Conservation (phyloP, 2,329 filamentous ascomycete genomes). For the Ascochyta viciae-villosae region DNA sequence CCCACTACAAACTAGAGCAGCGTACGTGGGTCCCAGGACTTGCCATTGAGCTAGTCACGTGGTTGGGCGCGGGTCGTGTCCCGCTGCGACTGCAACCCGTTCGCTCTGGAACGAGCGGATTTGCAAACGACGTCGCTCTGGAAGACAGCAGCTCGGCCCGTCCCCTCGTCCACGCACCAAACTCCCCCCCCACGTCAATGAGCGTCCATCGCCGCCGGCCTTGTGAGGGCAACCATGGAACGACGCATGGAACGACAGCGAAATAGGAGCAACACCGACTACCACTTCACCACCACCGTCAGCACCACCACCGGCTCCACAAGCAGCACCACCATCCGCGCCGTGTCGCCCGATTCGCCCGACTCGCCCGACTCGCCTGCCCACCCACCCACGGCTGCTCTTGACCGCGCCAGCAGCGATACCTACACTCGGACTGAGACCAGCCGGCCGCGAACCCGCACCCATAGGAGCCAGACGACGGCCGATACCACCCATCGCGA, state of each 20-base stretch:
- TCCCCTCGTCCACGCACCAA: no score
- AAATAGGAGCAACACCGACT: slow-evolving; percentile 8
- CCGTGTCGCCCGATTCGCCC: slow-evolving; percentile 69
- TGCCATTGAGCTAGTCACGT: no score
- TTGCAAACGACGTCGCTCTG: no score
- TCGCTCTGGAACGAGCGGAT: no score
- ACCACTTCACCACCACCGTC: slow-evolving; percentile 9
- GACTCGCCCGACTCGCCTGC: slow-evolving; percentile 27
- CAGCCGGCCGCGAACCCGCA: slow-evolving; percentile 55
- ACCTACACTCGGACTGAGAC: no score
- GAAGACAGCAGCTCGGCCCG: no score
- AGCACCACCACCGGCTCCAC: slow-evolving; percentile 3
- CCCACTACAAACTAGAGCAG: no score
- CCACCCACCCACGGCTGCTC: slow-evolving; percentile 13
- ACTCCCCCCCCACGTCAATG: not conserved
- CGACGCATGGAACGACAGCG: not conserved
- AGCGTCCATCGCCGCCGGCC: slow-evolving; percentile 3
- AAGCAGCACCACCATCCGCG: slow-evolving; percentile 57
- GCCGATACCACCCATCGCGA: no score
- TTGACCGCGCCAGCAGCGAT: slow-evolving; percentile 28
- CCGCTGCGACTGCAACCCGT: no score
- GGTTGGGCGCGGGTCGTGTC: no score
- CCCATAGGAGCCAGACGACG: slow-evolving; percentile 40
- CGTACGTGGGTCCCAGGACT: no score
- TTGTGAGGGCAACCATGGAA: not conserved